These are phyloP conservation scores for Boletellus emodensis DNA, from an alignment of 768 basidiomycete species.

Conservation along the genomic window DNA sequence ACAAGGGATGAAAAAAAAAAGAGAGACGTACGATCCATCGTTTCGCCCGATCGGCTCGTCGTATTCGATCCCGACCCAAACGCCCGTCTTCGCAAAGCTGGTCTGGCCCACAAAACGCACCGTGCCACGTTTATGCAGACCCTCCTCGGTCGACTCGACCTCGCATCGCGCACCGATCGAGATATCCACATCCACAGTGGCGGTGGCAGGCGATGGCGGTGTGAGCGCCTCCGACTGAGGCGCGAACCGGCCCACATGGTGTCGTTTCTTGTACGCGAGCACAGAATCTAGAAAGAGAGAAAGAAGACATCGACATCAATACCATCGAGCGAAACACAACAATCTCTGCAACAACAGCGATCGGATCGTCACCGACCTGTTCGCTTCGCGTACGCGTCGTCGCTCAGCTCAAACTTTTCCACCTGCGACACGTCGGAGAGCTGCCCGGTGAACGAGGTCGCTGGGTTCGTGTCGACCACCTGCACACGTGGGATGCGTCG, in stretches of 20 bases:
- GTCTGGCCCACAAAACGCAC: constrained; percentile 85
- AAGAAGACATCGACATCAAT: too few species aligned
- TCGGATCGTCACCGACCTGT: constrained; percentile 46
- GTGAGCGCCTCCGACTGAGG: constrained; percentile 39
- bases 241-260: constrained; percentile 89
- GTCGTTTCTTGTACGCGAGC: constrained; percentile 78
- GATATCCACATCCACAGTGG: constrained; percentile 42
- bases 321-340: constrained; percentile 2
- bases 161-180: constrained; percentile 75
- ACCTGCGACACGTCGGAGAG: constrained; percentile 81
- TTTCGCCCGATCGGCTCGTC: constrained; percentile 97
- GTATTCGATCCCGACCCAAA: constrained; percentile 92
- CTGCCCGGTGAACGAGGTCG: constrained; percentile 74
- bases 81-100: constrained; percentile 58
- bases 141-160: constrained; percentile 67
- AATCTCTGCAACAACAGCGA: not conserved
- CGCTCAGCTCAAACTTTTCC: constrained; percentile 87
- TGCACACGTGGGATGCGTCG: constrained; percentile 38
- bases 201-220: not conserved
- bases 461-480: constrained; percentile 64
- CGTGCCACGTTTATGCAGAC: constrained; percentile 73
- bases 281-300: constrained; percentile 63
- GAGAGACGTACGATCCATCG: constrained; percentile 77
- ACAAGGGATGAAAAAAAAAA: too few species aligned
- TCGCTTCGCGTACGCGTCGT: constrained; percentile 76